phyloP scores from a whole-genome alignment of 169 alveolate species.

The Plasmodium inui region DNA sequence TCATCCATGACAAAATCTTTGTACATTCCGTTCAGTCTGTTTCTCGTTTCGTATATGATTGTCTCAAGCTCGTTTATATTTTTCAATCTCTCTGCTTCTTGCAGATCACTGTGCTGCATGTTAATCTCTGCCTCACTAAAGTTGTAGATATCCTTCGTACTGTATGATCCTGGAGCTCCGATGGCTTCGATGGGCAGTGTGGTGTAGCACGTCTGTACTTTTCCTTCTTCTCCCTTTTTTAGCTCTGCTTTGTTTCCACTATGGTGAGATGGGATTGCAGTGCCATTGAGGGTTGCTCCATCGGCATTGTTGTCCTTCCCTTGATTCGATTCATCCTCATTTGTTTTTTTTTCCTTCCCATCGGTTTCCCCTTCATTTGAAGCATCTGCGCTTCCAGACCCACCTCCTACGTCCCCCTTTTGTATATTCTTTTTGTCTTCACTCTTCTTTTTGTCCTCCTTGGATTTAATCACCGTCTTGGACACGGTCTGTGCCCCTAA shows the following conservation, averaged over 20 bases:
- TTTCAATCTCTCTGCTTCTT: slow-evolving; percentile 80
- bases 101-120: slow-evolving; percentile 75
- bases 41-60: slow-evolving; percentile 79
- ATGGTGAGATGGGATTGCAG: neutral
- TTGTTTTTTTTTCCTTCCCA: neutral
- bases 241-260: slow-evolving; percentile 23
- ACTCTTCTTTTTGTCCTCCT: slow-evolving; percentile 45
- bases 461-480: slow-evolving; percentile 33
- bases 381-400: neutral
- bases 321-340: slow-evolving; percentile 30
- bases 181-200: slow-evolving; percentile 75
- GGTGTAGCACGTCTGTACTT: slow-evolving; percentile 70
- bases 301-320: slow-evolving; percentile 42
- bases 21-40: slow-evolving; percentile 79
- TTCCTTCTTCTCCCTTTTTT: slow-evolving; percentile 79
- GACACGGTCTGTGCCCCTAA: slow-evolving; percentile 56
- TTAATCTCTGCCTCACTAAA: slow-evolving; percentile 77
- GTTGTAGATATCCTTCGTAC: slow-evolving; percentile 68
- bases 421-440: slow-evolving; percentile 29
- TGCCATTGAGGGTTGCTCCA: slow-evolving; percentile 22
- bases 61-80: slow-evolving; percentile 84
- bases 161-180: slow-evolving; percentile 73
- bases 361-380: slow-evolving; percentile 1
- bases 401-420: neutral
- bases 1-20: slow-evolving; percentile 80